These are phyloP conservation scores for Penicillium paradoxum DNA, from an alignment of 495 filamentous ascomycete species.

Conservation along the genomic window DNA sequence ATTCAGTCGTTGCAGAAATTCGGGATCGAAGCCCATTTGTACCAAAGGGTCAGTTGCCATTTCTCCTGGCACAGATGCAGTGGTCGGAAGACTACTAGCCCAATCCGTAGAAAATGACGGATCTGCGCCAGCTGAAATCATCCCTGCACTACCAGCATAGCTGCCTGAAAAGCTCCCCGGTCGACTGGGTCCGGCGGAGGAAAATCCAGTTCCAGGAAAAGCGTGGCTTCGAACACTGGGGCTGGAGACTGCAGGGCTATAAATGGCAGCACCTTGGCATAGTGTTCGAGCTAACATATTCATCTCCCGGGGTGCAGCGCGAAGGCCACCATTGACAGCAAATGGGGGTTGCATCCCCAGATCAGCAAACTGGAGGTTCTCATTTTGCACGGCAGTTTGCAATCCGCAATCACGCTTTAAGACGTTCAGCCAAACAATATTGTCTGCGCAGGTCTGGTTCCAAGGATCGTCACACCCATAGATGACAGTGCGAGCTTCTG, in stretches of 20 bases:
- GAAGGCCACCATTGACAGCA: slow-evolving; percentile 29
- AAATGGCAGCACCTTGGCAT: slow-evolving; percentile 20
- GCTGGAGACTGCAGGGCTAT: slow-evolving; percentile 27
- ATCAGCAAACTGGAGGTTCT: slow-evolving; percentile 33
- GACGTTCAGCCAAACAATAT: slow-evolving; percentile 57
- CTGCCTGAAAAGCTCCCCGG: slow-evolving; percentile 39
- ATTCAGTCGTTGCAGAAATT: slow-evolving; percentile 37
- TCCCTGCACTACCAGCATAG: slow-evolving; percentile 36
- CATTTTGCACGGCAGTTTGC: slow-evolving; percentile 25
- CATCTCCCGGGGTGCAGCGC: slow-evolving; percentile 26
- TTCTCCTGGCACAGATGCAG: slow-evolving; percentile 29
- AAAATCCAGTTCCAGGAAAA: slow-evolving; percentile 32
- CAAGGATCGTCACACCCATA: slow-evolving; percentile 63
- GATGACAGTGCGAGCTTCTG: slow-evolving; percentile 57
- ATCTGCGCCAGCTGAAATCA: slow-evolving; percentile 24
- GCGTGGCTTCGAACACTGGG: slow-evolving; percentile 37
- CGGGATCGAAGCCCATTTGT: slow-evolving; percentile 43
- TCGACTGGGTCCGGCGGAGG: slow-evolving; percentile 33
- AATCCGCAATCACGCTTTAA: slow-evolving; percentile 63
- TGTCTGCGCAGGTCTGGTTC: slow-evolving; percentile 70
- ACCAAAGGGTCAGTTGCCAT: slow-evolving; percentile 34
- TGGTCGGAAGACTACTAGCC: slow-evolving; percentile 36
- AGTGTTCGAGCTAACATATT: slow-evolving; percentile 26
- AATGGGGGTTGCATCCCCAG: slow-evolving; percentile 41
- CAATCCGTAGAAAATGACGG: slow-evolving; percentile 36